phyloP scores from a whole-genome alignment of 192 early-diverging fungal genomes.

The Spinellus fusiger region DNA sequence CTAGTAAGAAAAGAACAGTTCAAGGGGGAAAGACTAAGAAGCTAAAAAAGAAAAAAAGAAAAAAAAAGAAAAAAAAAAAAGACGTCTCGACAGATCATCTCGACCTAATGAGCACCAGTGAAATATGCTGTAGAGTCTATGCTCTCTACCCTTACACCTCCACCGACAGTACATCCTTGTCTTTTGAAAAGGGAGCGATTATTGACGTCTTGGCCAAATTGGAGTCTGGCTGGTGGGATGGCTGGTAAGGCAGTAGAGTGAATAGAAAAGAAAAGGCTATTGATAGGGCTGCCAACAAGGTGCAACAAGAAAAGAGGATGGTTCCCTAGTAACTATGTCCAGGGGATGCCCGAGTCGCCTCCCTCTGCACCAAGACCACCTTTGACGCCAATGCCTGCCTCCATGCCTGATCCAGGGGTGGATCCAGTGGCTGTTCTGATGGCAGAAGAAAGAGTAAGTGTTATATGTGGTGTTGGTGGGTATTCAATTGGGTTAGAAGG shows the following conservation, averaged over 20 bases:
- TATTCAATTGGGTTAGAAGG: no score
- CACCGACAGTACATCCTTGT: constrained; percentile 69
- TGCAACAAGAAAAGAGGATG: constrained; percentile 77
- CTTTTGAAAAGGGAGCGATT: constrained; percentile 77
- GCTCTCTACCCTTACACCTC: constrained; percentile 87
- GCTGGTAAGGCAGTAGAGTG: constrained; percentile 47
- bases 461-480: no score
- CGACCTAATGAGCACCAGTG: constrained; percentile 4
- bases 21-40: not conserved
- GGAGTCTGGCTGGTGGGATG: constrained; percentile 98
- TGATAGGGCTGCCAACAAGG: not conserved
- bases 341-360: constrained; percentile 38
- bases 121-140: constrained; percentile 36
- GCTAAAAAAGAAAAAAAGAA: not conserved
- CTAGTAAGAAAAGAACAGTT: no score
- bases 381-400: no score
- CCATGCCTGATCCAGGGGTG: no score
- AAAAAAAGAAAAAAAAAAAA: not conserved
- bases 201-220: constrained; percentile 89
- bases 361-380: no score
- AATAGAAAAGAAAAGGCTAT: not conserved
- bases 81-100: not conserved
- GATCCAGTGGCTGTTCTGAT: no score
- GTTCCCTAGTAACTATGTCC: constrained; percentile 88
- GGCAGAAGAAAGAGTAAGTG: no score